A percentile compares a stretch with the other conserved stretches of the same genome.
Conservation (phyloP, 2,329 filamentous ascomycete species). For the Bisporella sp. region DNA sequence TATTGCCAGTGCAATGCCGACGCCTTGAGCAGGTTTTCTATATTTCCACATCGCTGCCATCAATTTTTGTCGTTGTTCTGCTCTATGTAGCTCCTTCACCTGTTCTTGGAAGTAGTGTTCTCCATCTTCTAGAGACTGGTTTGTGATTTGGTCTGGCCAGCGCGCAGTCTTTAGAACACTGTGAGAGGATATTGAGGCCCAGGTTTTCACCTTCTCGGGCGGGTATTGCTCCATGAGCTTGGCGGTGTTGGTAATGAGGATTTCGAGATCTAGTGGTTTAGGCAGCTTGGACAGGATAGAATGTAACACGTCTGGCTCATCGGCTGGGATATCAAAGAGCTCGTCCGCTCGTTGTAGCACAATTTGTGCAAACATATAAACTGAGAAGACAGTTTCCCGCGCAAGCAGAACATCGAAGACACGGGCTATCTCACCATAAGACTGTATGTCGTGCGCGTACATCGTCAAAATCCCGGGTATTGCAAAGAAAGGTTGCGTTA, state of each 20-base stretch:
- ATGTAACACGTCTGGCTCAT: constrained; percentile 90
- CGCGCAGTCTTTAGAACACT: constrained; percentile 84
- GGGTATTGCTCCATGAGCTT: constrained; percentile 59
- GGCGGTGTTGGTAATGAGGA: constrained; percentile 60
- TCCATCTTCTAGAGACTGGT: constrained; percentile 60
- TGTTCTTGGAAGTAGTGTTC: constrained; percentile 63
- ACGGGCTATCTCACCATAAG: constrained; percentile 80
- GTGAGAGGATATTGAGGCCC: constrained; percentile 62
- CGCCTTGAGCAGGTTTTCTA: constrained; percentile 53
- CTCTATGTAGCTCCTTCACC: constrained; percentile 60
- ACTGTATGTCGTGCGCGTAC: constrained; percentile 92
- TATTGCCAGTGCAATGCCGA: constrained; percentile 59
- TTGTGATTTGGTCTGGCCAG: constrained; percentile 38
- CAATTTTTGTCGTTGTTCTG: constrained; percentile 49
- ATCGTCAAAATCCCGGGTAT: constrained; percentile 89
- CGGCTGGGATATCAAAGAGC: constrained; percentile 72
- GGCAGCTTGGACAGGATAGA: constrained; percentile 83
- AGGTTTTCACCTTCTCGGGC: constrained; percentile 64
- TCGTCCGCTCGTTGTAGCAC: constrained; percentile 74
- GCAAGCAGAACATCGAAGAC: constrained; percentile 91
- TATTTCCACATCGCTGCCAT: constrained; percentile 53
- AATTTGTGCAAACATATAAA: constrained; percentile 90
- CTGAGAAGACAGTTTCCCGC: constrained; percentile 75
- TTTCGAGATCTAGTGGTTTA: constrained; percentile 71
- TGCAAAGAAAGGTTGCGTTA: constrained; percentile 83